phyloP scores from a whole-genome alignment of 805 yeast genomes.

The Limtongozyma cylindracea region DNA sequence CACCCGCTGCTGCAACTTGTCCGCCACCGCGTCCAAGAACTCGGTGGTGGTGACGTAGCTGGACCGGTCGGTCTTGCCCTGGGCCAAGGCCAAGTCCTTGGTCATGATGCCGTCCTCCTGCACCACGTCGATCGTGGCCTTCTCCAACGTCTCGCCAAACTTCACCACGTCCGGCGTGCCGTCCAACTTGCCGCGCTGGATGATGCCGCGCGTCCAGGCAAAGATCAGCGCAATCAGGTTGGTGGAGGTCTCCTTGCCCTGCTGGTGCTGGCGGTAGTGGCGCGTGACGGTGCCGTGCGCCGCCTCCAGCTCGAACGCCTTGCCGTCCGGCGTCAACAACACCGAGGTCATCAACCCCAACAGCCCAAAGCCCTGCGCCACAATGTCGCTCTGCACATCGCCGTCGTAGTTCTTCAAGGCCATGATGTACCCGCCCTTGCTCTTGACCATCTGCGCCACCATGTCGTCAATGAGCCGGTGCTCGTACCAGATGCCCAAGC shows the following conservation, averaged over 20 bases:
- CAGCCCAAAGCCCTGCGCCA: conserved; percentile 96
- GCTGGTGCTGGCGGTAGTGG: conserved; percentile 88
- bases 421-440: conserved; percentile 82
- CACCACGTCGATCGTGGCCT: conserved; percentile 73
- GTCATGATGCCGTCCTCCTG: conserved; percentile 75
- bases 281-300: conserved; percentile 99
- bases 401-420: conserved; percentile 98
- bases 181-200: conserved; percentile 82
- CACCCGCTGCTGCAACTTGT: conserved; percentile 21
- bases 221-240: conserved; percentile 93
- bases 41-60: conserved; percentile 80
- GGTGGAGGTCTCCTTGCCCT: conserved; percentile 92
- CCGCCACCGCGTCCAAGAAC: conserved; percentile 62
- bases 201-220: conserved; percentile 90
- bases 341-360: conserved; percentile 94
- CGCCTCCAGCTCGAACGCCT: conserved; percentile 88
- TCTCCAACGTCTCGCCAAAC: conserved; percentile 60
- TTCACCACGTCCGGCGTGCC: conserved; percentile 60
- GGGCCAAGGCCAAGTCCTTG: conserved; percentile 79
- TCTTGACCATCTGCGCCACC: conserved; percentile 97
- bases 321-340: conserved; percentile 91
- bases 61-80: conserved; percentile 65
- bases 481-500: conserved; percentile 79
- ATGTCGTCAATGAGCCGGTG: conserved; percentile 93
- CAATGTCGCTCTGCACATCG: conserved; percentile 90